phyloP scores from a whole-genome alignment of 805 yeast species.

The Starmera amethionina region DNA sequence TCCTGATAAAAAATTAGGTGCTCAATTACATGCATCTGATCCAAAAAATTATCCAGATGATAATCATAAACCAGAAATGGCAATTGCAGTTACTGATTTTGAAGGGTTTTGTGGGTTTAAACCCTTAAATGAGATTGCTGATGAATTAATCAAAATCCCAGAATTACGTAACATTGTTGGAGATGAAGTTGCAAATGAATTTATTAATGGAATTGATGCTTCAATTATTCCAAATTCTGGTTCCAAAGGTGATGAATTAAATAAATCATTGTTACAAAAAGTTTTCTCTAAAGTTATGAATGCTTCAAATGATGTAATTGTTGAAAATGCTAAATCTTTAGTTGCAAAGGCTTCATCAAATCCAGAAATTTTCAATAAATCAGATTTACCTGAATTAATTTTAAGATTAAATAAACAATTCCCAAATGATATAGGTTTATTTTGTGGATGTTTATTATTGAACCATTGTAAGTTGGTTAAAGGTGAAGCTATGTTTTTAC shows the following conservation, averaged over 20 bases:
- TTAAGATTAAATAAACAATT: constrained; percentile 77
- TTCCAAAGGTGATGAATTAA: constrained; percentile 41
- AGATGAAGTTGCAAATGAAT: constrained; percentile 41
- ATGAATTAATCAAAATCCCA: constrained; percentile 60
- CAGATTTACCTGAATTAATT: constrained; percentile 60
- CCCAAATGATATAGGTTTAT: constrained; percentile 88
- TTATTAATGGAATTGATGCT: constrained; percentile 35
- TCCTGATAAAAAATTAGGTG: constrained; percentile 84
- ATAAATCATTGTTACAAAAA: constrained; percentile 58
- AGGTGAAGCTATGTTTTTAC: constrained; percentile 95
- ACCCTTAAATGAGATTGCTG: constrained; percentile 71
- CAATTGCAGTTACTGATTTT: constrained; percentile 89
- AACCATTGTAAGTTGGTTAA: constrained; percentile 75
- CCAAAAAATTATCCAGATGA: constrained; percentile 96
- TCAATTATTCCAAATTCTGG: constrained; percentile 30
- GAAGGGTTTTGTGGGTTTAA: constrained; percentile 98
- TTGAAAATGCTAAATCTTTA: constrained; percentile 48
- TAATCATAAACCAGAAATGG: constrained; percentile 99
- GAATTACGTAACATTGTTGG: constrained; percentile 72
- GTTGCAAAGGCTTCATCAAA: constrained; percentile 52
- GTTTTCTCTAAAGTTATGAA: constrained; percentile 83
- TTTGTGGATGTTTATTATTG: constrained; percentile 89
- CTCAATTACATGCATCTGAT: constrained; percentile 64
- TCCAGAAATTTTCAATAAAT: constrained; percentile 44
- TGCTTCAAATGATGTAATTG: constrained; percentile 52